These are phyloP conservation scores for Manihot esculenta DNA, from an alignment of 441 rosid genomes.

Conservation along the genomic window DNA sequence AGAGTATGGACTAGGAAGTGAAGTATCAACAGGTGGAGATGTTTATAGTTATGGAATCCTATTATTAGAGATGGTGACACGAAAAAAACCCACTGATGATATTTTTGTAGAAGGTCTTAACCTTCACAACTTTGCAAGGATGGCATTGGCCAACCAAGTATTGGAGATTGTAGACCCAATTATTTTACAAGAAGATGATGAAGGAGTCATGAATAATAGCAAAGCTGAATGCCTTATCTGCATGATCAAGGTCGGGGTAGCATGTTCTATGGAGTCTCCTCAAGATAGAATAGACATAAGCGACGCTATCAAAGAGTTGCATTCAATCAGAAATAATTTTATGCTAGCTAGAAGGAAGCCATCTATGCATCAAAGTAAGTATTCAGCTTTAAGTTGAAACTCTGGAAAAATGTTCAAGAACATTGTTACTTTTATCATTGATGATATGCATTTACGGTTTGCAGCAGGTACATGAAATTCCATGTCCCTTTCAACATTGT, in stretches of 20 bases:
- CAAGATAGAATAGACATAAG: background rate
- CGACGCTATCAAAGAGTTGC: background rate
- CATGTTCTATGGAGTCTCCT: conserved; percentile 20
- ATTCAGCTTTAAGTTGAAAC: no score
- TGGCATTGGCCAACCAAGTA: conserved; percentile 7
- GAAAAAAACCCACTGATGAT: background rate
- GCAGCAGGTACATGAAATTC: no score
- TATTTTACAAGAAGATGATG: background rate
- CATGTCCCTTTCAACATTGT: no score
- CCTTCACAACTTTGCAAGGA: conserved; percentile 2
- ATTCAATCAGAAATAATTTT: background rate
- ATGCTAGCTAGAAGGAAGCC: background rate
- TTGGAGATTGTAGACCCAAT: conserved; percentile 5
- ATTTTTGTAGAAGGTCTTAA: background rate
- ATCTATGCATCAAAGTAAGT: background rate
- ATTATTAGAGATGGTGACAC: conserved; percentile 10
- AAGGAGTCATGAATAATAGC: background rate
- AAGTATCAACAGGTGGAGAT: conserved; percentile 8
- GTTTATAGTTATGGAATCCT: conserved; percentile 14
- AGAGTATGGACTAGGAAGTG: conserved; percentile 20
- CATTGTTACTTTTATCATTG: no score
- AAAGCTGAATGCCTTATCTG: background rate
- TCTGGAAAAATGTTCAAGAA: no score
- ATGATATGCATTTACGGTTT: no score
- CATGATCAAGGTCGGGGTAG: background rate